Conservation (phyloP, 352 stramenopile genomes). For the Thraustochytrium striatum region DNA sequence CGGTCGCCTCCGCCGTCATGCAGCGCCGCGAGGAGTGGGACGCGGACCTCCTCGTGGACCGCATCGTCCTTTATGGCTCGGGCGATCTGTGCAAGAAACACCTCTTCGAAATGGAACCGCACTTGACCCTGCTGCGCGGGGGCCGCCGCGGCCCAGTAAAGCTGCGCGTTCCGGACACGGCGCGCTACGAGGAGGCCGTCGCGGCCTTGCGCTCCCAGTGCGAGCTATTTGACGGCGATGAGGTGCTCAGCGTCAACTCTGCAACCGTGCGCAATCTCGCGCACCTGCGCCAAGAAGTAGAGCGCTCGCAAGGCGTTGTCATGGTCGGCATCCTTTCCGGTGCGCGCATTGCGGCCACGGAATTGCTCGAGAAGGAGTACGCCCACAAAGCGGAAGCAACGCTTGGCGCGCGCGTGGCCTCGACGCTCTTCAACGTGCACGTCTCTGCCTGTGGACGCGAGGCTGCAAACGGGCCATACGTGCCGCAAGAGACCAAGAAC, state of each 20-base stretch:
- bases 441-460: background rate
- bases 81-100: background rate
- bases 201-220: background rate
- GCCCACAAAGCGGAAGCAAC: background rate
- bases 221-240: conserved; percentile 23
- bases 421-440: conserved; percentile 18
- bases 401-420: background rate
- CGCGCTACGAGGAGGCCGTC: background rate
- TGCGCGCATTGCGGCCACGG: conserved; percentile 5
- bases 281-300: background rate
- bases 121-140: background rate
- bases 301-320: background rate
- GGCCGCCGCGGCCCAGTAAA: background rate
- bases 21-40: conserved; percentile 33
- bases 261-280: background rate
- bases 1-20: conserved; percentile 7
- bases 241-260: conserved; percentile 32
- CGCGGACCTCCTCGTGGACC: conserved; percentile 23
- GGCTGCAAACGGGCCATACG: conserved; percentile 22
- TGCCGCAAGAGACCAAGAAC: conserved; percentile 36
- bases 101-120: background rate
- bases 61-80: conserved; percentile 8
- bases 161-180: background rate
- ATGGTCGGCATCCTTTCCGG: conserved; percentile 18
- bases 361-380: background rate